Base-by-base conservation (phyloP, 208 protist genomes). In the Blastocrithidia nonstop region DNA sequence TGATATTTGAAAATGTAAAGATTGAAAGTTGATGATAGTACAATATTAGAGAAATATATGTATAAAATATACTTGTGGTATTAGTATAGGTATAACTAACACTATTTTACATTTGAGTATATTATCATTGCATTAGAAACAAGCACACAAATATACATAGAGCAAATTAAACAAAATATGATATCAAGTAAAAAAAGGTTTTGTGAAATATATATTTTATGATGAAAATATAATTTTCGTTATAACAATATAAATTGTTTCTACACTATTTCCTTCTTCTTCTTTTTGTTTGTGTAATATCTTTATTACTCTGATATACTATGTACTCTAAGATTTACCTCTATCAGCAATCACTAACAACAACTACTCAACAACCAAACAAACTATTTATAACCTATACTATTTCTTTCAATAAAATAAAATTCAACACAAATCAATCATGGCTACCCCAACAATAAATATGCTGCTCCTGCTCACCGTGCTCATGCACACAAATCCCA, bases 401-500 rank as follows among this genome's bases (percentile, higher is more conserved):
- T n/a, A n/a, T n/a, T 15, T 35, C 29, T 15, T 11, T 35, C 29
- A 35, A 11, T 15, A 35, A 11, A 15, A 15, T 11, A 11, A 11
- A 11, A 35, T 35, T n/a, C 11, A 11, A 35, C 29, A 35, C 11
- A 11, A 35, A n/a, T n/a, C 29, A 11, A 35, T 35, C 29, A 53
- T 35, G 27, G 45, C 29, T 21, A 21, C 45, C 17, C 31, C 47
- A 1, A 36, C 41, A n/a, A n/a, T n/a, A n/a, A n/a, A n/a, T n/a
- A n/a, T 23, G 62, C 45, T 37, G 57, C 72, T 35, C 13, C 54
- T 24, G 54, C 42, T 43, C 62, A 65, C 51, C 38, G 31, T 40
- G 33, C 39, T 28, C 36, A 40, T 45, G 23, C 43, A 31, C 24
- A 11, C 38, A 75, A 75, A 63, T 61, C 46, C 53, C 56, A 66